Percentiles rank a stretch among this genome's conserved stretches.
Evolutionary conservation across 129 eudicot species (phyloP).

Genomic region (Flaveria trinervia): DNA sequence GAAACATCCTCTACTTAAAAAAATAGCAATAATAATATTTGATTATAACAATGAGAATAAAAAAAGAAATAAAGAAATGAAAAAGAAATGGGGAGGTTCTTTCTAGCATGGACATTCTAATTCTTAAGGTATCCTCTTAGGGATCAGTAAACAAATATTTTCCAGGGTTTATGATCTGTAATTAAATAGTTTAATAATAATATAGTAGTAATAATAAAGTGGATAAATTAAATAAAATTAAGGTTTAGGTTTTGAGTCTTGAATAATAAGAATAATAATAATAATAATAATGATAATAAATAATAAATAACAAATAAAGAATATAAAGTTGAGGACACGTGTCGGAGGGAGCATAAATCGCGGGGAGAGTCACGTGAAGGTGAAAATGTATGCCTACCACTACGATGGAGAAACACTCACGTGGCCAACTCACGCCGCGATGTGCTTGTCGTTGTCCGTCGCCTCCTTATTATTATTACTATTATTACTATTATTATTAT

Average conservation of each 20-base stretch:
- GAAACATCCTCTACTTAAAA: not conserved
- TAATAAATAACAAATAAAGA: not conserved
- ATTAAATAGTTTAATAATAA: constrained; percentile 5
- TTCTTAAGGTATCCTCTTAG: constrained; percentile 43
- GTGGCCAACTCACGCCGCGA: constrained; percentile 48
- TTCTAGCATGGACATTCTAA: constrained; percentile 44
- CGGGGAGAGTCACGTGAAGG: constrained; percentile 47
- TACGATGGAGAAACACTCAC: constrained; percentile 38
- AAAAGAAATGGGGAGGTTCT: constrained; percentile 34
- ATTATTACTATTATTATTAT: not conserved
- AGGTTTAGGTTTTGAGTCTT: constrained; percentile 10
- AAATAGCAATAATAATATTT: not conserved
- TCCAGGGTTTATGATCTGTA: constrained; percentile 42
- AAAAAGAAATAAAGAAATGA: not conserved
- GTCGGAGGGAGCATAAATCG: constrained; percentile 30
- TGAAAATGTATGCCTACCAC: constrained; percentile 42
- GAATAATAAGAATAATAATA: no score
- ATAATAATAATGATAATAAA: no score
- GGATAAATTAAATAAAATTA: constrained; percentile 10
- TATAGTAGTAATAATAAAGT: not conserved
- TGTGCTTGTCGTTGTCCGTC: constrained; percentile 38
- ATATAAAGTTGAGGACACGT: constrained; percentile 23
- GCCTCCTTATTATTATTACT: not conserved
- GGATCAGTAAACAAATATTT: constrained; percentile 44
- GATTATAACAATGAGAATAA: not conserved